These are phyloP conservation scores for Cymbopogon flexuosus DNA, from an alignment of 202 grass and related monocot species.

Conservation along the genomic window DNA sequence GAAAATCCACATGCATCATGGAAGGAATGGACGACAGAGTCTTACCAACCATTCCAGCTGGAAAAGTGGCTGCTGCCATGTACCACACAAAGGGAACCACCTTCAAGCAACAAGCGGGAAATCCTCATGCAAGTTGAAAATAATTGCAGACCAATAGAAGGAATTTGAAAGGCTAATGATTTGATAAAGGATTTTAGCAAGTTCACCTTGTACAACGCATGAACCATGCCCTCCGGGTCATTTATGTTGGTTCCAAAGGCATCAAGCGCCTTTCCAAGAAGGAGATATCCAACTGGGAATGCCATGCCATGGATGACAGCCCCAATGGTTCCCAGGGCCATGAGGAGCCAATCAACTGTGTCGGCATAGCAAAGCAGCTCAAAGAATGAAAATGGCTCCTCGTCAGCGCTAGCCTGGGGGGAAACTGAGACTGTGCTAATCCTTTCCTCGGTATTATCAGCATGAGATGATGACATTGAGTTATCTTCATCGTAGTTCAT, in stretches of 20 bases:
- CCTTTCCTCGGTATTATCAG: constrained; percentile 22
- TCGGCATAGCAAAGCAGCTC: constrained; percentile 52
- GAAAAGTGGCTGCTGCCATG: constrained; percentile 66
- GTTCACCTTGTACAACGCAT: constrained; percentile 44
- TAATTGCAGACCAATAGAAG: neutral
- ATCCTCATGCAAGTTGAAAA: neutral
- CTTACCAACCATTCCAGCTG: constrained; percentile 65
- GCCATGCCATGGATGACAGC: constrained; percentile 58
- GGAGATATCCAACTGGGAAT: constrained; percentile 50
- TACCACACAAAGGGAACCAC: constrained; percentile 72
- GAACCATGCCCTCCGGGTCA: constrained; percentile 44
- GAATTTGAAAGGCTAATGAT: constrained; percentile 7
- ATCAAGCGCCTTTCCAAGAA: constrained; percentile 58
- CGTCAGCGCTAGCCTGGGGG: neutral
- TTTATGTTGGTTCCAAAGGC: constrained; percentile 58
- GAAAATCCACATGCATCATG: neutral
- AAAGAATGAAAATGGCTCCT: constrained; percentile 42
- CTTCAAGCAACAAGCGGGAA: constrained; percentile 37
- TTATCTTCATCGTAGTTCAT: constrained; percentile 25
- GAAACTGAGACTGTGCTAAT: constrained; percentile 29
- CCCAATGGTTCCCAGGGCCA: constrained; percentile 48
- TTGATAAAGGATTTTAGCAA: neutral
- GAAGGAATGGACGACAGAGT: constrained; percentile 13
- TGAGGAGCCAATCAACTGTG: constrained; percentile 48
- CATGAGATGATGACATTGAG: constrained; percentile 36